A percentile compares a stretch with the other conserved stretches of the same genome.
phyloP scores from a whole-genome alignment of 176 grass and related monocot species.

The Avena atlantica region DNA sequence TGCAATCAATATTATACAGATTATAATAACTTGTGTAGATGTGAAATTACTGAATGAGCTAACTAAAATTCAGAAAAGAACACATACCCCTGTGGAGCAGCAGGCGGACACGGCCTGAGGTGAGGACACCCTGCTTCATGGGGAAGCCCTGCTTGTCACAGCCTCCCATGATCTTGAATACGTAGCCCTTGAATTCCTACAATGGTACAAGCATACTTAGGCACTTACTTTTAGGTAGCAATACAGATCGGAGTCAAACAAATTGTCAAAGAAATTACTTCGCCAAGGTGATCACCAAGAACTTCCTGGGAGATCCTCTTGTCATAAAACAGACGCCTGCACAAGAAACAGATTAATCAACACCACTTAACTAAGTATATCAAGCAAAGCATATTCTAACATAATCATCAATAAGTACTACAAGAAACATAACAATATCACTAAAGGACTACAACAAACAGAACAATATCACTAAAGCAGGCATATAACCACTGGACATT shows the following conservation, averaged over 20 bases:
- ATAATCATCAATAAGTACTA: no score
- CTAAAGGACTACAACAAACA: neutral
- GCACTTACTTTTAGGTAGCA: neutral
- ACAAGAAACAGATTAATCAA: neutral
- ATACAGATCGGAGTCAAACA: neutral
- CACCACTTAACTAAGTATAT: neutral
- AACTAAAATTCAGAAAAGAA: neutral
- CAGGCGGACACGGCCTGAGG: conserved; percentile 73
- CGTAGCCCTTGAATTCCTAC: conserved; percentile 91
- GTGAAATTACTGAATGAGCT: neutral
- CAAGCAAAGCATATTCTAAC: no score
- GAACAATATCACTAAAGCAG: neutral
- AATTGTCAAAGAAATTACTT: conserved; percentile 44
- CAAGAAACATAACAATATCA: no score
- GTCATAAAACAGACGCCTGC: conserved; percentile 72
- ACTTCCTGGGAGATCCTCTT: conserved; percentile 95
- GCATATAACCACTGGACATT: neutral
- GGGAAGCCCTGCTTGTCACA: conserved; percentile 95
- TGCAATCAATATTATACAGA: neutral
- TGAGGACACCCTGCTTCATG: conserved; percentile 89
- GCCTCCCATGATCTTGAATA: conserved; percentile 95
- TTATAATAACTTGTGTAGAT: neutral
- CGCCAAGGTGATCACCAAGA: conserved; percentile 72
- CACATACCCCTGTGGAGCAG: conserved; percentile 76
- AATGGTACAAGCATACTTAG: conserved; percentile 6